Conservation (phyloP, 768 basidiomycete genomes). For the Pleurotus giganteus region DNA sequence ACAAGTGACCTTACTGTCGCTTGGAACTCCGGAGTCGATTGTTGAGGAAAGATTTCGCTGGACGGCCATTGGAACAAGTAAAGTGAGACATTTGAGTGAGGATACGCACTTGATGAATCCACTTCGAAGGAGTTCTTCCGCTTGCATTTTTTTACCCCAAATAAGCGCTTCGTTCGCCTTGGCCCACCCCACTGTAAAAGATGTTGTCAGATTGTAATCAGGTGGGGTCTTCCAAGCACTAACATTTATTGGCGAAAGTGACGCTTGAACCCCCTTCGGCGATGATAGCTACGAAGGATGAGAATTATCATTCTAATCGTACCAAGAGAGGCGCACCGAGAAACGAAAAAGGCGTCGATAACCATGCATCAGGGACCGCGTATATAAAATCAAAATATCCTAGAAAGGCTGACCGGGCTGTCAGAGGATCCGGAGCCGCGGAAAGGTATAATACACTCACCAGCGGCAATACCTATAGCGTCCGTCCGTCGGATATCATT, state of each 20-base stretch:
- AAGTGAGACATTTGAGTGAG: neutral
- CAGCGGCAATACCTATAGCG: slow-evolving; percentile 75
- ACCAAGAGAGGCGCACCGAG: slow-evolving; percentile 37
- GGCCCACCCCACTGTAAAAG: slow-evolving; percentile 55
- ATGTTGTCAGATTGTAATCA: slow-evolving; percentile 1
- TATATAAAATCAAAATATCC: slow-evolving; percentile 79
- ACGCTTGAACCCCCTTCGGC: slow-evolving; percentile 71
- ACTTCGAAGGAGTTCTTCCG: slow-evolving; percentile 53
- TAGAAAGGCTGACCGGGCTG: slow-evolving; percentile 66
- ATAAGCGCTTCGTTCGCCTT: slow-evolving; percentile 72
- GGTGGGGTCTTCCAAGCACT: neutral
- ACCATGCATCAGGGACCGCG: slow-evolving; percentile 56
- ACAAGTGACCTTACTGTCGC: slow-evolving; percentile 45
- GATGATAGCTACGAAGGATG: slow-evolving; percentile 48
- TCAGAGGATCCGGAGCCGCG: neutral
- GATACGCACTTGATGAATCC: slow-evolving; percentile 64
- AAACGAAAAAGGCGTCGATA: slow-evolving; percentile 68
- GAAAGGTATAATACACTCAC: slow-evolving; percentile 25
- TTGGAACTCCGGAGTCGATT: slow-evolving; percentile 53
- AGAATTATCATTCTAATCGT: neutral
- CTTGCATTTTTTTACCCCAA: slow-evolving; percentile 64
- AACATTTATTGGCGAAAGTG: slow-evolving; percentile 67
- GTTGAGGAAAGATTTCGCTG: slow-evolving; percentile 60
- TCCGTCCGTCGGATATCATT: neutral
- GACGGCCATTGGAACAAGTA: slow-evolving; percentile 8